These are phyloP conservation scores for Papiliotrema fonsecae DNA, from an alignment of 1,284 basidiomycete species.

Conservation along the genomic window DNA sequence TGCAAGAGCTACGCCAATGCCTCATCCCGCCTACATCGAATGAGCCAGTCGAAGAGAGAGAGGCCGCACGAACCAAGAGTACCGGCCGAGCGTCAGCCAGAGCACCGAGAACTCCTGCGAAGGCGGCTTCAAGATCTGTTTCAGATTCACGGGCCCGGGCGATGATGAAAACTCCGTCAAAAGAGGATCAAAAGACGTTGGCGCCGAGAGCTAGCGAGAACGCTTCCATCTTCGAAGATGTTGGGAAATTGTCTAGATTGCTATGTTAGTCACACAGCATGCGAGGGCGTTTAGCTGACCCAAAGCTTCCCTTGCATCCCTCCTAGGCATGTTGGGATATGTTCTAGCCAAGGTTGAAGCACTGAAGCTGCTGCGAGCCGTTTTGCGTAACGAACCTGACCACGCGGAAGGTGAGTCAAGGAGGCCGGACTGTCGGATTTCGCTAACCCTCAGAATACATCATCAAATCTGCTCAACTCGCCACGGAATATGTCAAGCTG, in stretches of 20 bases:
- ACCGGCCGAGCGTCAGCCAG: not conserved
- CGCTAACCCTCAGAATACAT: conserved; percentile 58
- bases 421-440: not conserved
- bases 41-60: not conserved
- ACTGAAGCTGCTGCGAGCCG: conserved; percentile 54
- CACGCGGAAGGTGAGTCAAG: conserved; percentile 21
- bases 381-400: conserved; percentile 54
- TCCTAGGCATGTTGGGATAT: conserved; percentile 63
- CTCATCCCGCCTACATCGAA: conserved; percentile 21
- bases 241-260: conserved; percentile 52
- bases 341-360: conserved; percentile 51
- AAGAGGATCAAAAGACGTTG: not conserved
- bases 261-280: conserved; percentile 51
- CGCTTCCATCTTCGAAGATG: conserved; percentile 57
- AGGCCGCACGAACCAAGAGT: not conserved
- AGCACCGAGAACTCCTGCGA: not conserved
- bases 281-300: conserved; percentile 8
- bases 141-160: not conserved
- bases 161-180: not conserved
- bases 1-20: conserved; percentile 19
- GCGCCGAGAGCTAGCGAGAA: not conserved
- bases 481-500: conserved; percentile 67
- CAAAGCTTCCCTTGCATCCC: conserved; percentile 58
- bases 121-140: not conserved
- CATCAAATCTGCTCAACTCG: conserved; percentile 62